Percentiles rank a stretch among this genome's conserved stretches.
Evolutionary conservation across 202 grass and related monocot species (phyloP).

Genomic region (Alloteropsis angusta): DNA sequence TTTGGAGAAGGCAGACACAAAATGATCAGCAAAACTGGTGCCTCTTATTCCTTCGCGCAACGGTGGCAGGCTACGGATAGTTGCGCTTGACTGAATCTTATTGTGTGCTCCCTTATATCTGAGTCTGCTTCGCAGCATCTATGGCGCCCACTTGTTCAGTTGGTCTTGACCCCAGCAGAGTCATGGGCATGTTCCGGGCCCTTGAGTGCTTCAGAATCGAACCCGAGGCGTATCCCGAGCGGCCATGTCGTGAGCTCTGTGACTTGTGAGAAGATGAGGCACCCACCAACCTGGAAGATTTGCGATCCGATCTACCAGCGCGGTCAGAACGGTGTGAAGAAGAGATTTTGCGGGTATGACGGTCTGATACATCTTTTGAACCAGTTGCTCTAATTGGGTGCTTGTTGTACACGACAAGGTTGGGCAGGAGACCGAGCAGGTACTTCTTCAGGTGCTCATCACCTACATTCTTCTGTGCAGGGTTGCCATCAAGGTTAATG

Average conservation of each 20-base stretch:
- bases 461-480: constrained; percentile 77
- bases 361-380: constrained; percentile 63
- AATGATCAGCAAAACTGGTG: background rate
- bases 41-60: background rate
- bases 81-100: constrained; percentile 4
- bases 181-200: constrained; percentile 19
- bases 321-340: constrained; percentile 48
- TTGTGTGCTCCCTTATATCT: background rate
- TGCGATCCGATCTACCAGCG: constrained; percentile 38
- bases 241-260: constrained; percentile 14
- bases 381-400: constrained; percentile 53
- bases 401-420: constrained; percentile 67
- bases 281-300: constrained; percentile 29
- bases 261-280: constrained; percentile 25
- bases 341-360: constrained; percentile 41
- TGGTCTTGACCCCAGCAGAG: constrained; percentile 7
- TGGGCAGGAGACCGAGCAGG: constrained; percentile 61
- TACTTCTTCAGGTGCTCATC: constrained; percentile 89
- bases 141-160: background rate
- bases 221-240: background rate
- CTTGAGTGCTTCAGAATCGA: constrained; percentile 33
- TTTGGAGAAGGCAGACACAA: constrained; percentile 1
- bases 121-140: background rate
- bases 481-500: constrained; percentile 78
- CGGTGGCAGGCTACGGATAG: background rate